phyloP scores from a whole-genome alignment of 2,329 filamentous ascomycete genomes.

The Sporothrix pallida region DNA sequence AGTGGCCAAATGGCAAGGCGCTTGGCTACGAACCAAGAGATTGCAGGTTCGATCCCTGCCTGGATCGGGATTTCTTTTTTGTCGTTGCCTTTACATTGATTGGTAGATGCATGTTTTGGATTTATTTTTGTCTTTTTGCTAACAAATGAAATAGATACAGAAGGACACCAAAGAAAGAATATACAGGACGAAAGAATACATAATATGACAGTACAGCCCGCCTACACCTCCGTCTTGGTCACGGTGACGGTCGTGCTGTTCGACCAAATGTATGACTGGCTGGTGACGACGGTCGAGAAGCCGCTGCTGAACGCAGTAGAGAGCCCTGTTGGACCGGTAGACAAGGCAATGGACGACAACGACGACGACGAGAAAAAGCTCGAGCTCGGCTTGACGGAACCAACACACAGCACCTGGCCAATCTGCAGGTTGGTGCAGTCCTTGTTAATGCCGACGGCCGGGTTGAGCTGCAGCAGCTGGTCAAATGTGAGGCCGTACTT shows the following conservation, averaged over 20 bases:
- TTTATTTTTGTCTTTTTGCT: too few relatives aligned
- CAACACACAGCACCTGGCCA: constrained; percentile 17
- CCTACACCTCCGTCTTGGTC: background rate
- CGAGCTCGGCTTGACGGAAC: background rate
- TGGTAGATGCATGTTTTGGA: too few relatives aligned
- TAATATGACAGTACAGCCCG: too few relatives aligned
- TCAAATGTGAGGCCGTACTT: background rate
- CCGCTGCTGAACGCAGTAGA: background rate
- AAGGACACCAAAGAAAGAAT: background rate
- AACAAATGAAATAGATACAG: background rate
- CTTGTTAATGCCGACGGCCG: background rate
- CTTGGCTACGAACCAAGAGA: constrained; percentile 49
- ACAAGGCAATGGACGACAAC: too few relatives aligned
- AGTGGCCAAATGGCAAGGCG: constrained; percentile 46
- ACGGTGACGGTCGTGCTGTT: background rate
- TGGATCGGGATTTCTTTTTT: constrained; percentile 35
- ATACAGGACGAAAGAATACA: background rate
- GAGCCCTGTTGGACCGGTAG: too few relatives aligned
- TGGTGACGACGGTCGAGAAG: constrained; percentile 7
- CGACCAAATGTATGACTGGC: background rate
- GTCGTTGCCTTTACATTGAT: too few relatives aligned
- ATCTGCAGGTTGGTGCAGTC: constrained; percentile 12
- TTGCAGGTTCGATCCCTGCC: constrained; percentile 48
- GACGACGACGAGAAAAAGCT: background rate
- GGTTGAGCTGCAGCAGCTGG: background rate